phyloP scores from a whole-genome alignment of 1,284 basidiomycete genomes.

The Naganishia albida region DNA sequence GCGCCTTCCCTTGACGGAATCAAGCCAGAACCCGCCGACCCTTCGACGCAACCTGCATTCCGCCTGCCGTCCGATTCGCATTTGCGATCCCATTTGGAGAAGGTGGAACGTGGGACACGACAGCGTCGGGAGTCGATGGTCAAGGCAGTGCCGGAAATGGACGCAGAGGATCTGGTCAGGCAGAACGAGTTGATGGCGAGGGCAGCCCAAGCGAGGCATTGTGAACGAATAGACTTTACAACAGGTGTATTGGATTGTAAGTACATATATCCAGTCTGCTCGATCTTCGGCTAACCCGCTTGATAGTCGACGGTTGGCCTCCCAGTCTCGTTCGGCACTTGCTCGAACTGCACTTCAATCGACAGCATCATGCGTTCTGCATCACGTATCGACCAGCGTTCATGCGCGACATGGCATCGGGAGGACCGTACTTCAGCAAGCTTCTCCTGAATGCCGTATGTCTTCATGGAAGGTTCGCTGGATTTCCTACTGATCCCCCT shows the following conservation, averaged over 20 bases:
- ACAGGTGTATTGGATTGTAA: constrained; percentile 44
- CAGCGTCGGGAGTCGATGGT: constrained; percentile 7
- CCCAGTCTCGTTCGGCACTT: constrained; percentile 44
- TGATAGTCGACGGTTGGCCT: constrained; percentile 41
- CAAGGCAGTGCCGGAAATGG: not conserved
- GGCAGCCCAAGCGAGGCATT: constrained; percentile 39
- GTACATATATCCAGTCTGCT: not conserved
- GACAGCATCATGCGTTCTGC: constrained; percentile 46
- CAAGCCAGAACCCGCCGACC: not conserved
- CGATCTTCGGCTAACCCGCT: not conserved
- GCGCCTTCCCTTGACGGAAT: not conserved
- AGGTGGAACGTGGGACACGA: constrained; percentile 22
- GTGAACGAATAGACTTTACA: constrained; percentile 43
- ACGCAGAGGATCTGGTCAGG: constrained; percentile 22
- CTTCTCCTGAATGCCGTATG: constrained; percentile 42
- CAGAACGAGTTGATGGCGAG: constrained; percentile 38
- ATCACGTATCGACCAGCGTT: constrained; percentile 45
- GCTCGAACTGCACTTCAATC: constrained; percentile 46
- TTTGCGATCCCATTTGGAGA: constrained; percentile 30
- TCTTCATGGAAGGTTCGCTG: not conserved
- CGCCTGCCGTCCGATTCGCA: constrained; percentile 25
- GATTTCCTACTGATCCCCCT: not conserved
- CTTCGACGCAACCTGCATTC: constrained; percentile 16
- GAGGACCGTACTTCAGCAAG: constrained; percentile 43
- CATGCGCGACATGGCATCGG: constrained; percentile 44